These are phyloP conservation scores for Ophiostoma sp. DNA, from an alignment of 2,329 filamentous ascomycete genomes.

Conservation along the genomic window DNA sequence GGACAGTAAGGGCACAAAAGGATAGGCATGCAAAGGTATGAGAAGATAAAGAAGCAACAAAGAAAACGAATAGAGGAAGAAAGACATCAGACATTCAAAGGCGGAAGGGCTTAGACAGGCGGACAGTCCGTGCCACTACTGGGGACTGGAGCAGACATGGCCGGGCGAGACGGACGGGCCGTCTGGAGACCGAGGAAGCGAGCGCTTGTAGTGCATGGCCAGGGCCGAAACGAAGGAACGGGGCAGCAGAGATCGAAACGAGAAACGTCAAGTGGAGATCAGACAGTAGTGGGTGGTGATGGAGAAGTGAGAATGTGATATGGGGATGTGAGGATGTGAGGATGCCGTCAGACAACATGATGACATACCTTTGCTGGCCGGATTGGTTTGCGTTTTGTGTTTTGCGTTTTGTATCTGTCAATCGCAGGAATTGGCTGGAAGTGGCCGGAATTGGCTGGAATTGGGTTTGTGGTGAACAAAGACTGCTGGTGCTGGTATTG, in stretches of 20 bases:
- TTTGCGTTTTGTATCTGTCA: background rate
- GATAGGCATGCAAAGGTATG: background rate
- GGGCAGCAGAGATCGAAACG: background rate
- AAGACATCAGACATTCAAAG: background rate
- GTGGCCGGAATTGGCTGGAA: background rate
- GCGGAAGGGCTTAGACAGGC: background rate
- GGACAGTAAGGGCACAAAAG: background rate
- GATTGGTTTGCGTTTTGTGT: too few species aligned
- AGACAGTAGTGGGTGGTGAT: background rate
- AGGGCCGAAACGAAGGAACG: slow-evolving; percentile 2
- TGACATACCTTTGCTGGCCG: background rate
- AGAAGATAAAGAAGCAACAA: background rate
- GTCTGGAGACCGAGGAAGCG: background rate
- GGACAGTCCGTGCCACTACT: background rate
- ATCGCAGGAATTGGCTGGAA: background rate
- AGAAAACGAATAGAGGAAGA: background rate
- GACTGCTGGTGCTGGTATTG: too few species aligned
- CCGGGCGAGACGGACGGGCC: background rate
- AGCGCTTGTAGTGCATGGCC: background rate
- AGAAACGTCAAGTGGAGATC: background rate
- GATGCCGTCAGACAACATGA: too few species aligned
- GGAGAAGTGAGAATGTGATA: background rate
- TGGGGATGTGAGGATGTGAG: too few species aligned
- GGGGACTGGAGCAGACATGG: background rate
- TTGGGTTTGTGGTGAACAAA: background rate